A percentile compares a stretch with the other conserved stretches of the same genome.
Conservation (phyloP, 108 stramenopile species). For the Discostella pseudostelligera region DNA sequence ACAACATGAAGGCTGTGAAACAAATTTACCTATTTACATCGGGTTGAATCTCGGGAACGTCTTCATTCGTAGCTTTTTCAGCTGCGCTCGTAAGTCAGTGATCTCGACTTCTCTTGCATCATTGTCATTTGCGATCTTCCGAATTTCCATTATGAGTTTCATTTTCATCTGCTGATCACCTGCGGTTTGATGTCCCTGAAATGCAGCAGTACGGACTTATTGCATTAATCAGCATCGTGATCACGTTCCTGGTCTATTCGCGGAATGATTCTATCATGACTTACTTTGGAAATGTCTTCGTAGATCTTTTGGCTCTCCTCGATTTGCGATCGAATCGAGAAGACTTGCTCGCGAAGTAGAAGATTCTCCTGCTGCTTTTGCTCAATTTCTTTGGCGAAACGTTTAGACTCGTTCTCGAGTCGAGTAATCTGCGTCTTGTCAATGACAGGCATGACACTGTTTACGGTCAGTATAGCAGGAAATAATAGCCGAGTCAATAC, state of each 20-base stretch:
- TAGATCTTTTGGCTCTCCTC: constrained; percentile 2
- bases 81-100: not conserved
- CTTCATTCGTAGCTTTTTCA: constrained; percentile 8
- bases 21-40: not conserved
- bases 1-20: too few species aligned
- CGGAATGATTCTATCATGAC: not conserved
- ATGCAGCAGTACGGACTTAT: not conserved
- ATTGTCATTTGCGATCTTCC: constrained; percentile 3
- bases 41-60: constrained; percentile 1
- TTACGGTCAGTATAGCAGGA: not conserved
- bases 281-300: not conserved
- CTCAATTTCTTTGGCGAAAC: constrained; percentile 3
- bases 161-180: constrained; percentile 7
- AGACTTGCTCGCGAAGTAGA: not conserved
- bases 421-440: constrained; percentile 3
- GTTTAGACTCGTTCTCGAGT: constrained; percentile 9
- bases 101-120: constrained; percentile 3
- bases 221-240: not conserved
- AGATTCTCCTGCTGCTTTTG: not conserved
- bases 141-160: constrained; percentile 1
- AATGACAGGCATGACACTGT: not conserved
- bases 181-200: constrained; percentile 7
- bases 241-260: not conserved
- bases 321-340: not conserved
- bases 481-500: too few species aligned